Percentiles rank a stretch among this genome's conserved stretches.
Conservation (phyloP, 2,329 filamentous ascomycete genomes). For the Neoascochyta sp. region DNA sequence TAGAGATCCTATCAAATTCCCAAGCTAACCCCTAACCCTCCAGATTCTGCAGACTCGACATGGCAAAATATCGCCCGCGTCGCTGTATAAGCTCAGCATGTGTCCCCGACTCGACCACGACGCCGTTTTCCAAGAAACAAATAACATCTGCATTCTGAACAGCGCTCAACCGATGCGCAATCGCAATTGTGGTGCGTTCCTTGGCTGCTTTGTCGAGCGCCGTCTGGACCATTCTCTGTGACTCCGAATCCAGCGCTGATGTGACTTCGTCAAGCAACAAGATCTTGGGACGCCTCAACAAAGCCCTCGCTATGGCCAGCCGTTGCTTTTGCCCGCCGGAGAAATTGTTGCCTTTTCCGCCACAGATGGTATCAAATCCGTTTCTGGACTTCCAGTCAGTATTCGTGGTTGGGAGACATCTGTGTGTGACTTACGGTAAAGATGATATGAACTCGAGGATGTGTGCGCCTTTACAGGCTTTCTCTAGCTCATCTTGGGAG, state of each 20-base stretch:
- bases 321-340: constrained; percentile 75
- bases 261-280: constrained; percentile 60
- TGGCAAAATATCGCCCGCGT: constrained; percentile 9
- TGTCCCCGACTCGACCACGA: constrained; percentile 37
- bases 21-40: no score
- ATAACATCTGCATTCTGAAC: constrained; percentile 39
- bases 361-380: constrained; percentile 7
- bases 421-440: constrained; percentile 19
- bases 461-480: constrained; percentile 52
- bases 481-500: constrained; percentile 22
- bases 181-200: constrained; percentile 41
- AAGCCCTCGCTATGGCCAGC: constrained; percentile 67
- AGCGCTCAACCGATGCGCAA: constrained; percentile 42
- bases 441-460: constrained; percentile 32
- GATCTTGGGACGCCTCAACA: constrained; percentile 58
- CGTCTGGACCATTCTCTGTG: constrained; percentile 63
- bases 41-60: no score
- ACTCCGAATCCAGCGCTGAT: constrained; percentile 60
- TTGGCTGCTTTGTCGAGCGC: constrained; percentile 59
- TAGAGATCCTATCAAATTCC: no score
- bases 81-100: constrained; percentile 29
- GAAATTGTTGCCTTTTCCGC: constrained; percentile 54
- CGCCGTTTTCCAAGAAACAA: constrained; percentile 40
- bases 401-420: no score
- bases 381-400: no score